Evolutionary conservation across 2,329 filamentous ascomycete genomes (phyloP).

Genomic region (Colletotrichum endophyticum): DNA sequence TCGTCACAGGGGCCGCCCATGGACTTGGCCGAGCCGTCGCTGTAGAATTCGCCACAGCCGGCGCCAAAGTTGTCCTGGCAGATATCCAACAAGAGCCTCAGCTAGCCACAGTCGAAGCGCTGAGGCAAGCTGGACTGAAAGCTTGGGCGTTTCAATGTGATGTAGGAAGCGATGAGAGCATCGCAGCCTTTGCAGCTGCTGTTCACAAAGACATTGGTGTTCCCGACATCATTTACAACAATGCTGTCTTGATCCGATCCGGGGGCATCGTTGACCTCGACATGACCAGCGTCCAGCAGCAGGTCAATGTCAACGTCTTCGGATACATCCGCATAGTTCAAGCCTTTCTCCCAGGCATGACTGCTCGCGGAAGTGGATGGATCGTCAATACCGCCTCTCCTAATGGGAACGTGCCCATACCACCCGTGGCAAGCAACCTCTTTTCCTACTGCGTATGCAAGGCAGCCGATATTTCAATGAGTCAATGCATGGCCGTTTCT

Average conservation of each 20-base stretch:
- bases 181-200: background rate
- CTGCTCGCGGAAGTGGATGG: background rate
- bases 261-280: background rate
- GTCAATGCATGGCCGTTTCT: background rate
- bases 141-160: background rate
- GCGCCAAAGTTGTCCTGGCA: background rate
- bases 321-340: background rate
- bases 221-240: background rate
- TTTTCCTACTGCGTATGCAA: background rate
- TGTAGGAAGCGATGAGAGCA: background rate
- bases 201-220: background rate
- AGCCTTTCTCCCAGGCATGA: background rate
- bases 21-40: background rate
- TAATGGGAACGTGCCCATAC: background rate
- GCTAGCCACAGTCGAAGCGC: background rate
- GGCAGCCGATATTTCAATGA: background rate
- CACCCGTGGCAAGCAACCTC: background rate
- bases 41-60: background rate
- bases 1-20: background rate
- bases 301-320: background rate
- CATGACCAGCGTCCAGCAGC: background rate
- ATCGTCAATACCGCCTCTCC: background rate
- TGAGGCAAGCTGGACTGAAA: background rate
- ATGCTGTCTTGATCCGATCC: background rate
- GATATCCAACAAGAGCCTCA: background rate